Evolutionary conservation across 352 stramenopile species (phyloP), one percentile per base, ranked within the genome.

Genomic region (Aphanomyces cochlioides): DNA sequence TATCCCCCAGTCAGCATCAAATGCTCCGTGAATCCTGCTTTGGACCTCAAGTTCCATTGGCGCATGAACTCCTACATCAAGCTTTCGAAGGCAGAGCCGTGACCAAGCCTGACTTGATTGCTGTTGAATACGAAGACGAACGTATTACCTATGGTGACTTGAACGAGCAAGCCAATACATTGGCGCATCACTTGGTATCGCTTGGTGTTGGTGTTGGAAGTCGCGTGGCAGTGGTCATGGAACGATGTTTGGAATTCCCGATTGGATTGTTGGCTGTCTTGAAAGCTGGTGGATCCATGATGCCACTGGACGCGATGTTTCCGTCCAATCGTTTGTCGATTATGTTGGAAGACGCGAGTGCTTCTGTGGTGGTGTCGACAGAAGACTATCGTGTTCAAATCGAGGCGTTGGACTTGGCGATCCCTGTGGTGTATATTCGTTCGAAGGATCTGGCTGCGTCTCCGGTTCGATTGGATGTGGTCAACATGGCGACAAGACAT

Each of bases 251-350:
- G 64, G 86, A 97, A 79, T 98, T 97, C 73, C 89, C 96, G 50
- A 81, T 98, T 34, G 86, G 80, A 5, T 97, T 96, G 74, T 78
- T 98, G 40, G 92, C 90, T 6, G 88, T 89, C 8, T 78, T 97
- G 37, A 98, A 97, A 76, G 90, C 89, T n/a, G 90, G 92, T 13
- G 90, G 87, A 19, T 87, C 87, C 7, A 98, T 97, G 82, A 97
- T 98, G 84, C 90, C 90, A 15, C 68, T 86, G 19, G 81, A 87
- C 53, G 72, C 74, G 10, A 74, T 76, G 37, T 89, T 84, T 39
- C 79, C 79, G 12, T 40, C 66, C 28, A 75, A 81, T 12, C 79
- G 81, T 3, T 73, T 89, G 37, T 64, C 76, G 15, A 85, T 81
- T 45, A 87, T 87, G 79, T 72, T 81, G 17, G 56, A 47, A 17